These are phyloP conservation scores for Coemansia sp. DNA, from an alignment of 192 early-diverging fungal genomes.

Conservation along the genomic window DNA sequence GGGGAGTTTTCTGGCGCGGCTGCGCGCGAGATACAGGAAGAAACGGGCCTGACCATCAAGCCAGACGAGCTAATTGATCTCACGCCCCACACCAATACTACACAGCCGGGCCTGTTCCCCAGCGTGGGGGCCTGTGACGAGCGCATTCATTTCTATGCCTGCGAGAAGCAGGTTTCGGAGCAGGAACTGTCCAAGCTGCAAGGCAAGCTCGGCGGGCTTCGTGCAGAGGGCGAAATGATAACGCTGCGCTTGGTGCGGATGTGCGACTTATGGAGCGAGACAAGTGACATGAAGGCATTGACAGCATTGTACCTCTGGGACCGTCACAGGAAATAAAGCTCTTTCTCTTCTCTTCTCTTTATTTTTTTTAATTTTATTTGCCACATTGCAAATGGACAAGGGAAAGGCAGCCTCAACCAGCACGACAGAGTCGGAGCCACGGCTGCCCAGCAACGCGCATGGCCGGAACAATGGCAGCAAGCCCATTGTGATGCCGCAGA, in stretches of 20 bases:
- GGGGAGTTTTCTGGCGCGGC: conserved; percentile 74
- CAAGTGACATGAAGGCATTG: conserved; percentile 71
- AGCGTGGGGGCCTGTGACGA: conserved; percentile 82
- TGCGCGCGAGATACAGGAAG: conserved; percentile 77
- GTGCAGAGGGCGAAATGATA: conserved; percentile 76
- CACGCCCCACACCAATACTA: conserved; percentile 21
- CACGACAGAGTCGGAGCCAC: conserved; percentile 6
- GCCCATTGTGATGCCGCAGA: conserved; percentile 14
- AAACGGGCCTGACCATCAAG: conserved; percentile 68
- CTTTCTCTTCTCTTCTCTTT: neutral
- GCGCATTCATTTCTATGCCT: conserved; percentile 67
- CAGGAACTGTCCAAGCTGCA: conserved; percentile 59
- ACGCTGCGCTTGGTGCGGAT: conserved; percentile 63
- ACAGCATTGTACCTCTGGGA: conserved; percentile 64
- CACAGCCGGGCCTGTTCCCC: conserved; percentile 65
- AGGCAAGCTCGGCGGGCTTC: conserved; percentile 66
- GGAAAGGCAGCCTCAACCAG: neutral
- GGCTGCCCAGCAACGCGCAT: conserved; percentile 10
- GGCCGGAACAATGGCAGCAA: conserved; percentile 24
- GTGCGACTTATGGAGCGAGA: conserved; percentile 61
- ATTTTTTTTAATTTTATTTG: neutral
- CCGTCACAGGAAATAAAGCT: neutral
- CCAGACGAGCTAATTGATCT: conserved; percentile 66
- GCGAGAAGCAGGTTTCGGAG: conserved; percentile 56
- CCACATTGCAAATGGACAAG: conserved; percentile 6